phyloP scores from a whole-genome alignment of 2,329 filamentous ascomycete species.

The Aspergillus fructus region DNA sequence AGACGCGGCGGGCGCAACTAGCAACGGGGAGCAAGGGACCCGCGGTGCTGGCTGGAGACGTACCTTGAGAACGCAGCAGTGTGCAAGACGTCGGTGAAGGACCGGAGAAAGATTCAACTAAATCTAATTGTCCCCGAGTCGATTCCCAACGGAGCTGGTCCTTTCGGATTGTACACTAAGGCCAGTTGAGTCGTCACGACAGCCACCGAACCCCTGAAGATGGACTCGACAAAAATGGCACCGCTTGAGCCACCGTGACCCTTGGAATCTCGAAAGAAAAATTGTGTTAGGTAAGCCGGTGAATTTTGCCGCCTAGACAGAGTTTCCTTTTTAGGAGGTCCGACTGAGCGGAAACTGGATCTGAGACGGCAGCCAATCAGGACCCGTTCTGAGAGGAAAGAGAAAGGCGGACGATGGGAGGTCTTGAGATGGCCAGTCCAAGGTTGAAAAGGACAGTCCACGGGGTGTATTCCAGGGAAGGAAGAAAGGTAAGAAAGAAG shows the following conservation, averaged over 20 bases:
- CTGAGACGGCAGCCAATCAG: constrained; percentile 4
- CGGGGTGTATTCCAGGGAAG: background rate
- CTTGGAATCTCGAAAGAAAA: background rate
- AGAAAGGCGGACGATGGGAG: background rate
- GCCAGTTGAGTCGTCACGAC: constrained; percentile 2
- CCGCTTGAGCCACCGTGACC: constrained; percentile 14
- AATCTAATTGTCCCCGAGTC: background rate
- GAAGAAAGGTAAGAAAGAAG: background rate
- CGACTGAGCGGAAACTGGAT: background rate
- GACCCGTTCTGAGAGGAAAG: background rate
- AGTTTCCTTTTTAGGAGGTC: constrained; percentile 5
- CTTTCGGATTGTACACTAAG: background rate
- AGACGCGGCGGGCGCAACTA: background rate
- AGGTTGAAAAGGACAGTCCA: background rate
- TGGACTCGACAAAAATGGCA: background rate
- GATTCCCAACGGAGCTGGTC: constrained; percentile 8
- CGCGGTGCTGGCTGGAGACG: background rate
- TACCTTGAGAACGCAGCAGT: constrained; percentile 1
- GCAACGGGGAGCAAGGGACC: background rate
- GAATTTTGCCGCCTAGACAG: constrained; percentile 14
- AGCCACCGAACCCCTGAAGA: constrained; percentile 15
- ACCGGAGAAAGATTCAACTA: background rate
- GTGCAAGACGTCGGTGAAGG: constrained; percentile 5
- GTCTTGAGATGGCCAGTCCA: background rate
- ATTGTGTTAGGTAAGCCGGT: constrained; percentile 14